Conservation (phyloP, 495 filamentous ascomycete species). For the Penicillium chermesinum region DNA sequence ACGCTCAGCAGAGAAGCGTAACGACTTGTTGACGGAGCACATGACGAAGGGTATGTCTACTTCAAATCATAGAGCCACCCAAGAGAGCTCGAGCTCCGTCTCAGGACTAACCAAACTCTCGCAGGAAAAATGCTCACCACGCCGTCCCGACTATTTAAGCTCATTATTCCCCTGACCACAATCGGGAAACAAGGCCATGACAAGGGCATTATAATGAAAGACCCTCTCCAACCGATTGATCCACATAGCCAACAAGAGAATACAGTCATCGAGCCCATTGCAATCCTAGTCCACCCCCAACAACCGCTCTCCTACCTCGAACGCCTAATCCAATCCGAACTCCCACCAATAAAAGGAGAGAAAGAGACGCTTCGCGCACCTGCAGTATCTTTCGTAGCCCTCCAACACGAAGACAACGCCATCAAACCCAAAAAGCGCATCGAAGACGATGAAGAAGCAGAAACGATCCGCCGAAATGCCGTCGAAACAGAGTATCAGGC, state of each 20-base stretch:
- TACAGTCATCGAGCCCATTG: slow-evolving; percentile 70
- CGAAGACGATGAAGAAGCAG: slow-evolving; percentile 43
- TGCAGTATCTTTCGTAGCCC: slow-evolving; percentile 71
- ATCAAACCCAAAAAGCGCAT: slow-evolving; percentile 43
- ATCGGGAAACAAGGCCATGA: slow-evolving; percentile 46
- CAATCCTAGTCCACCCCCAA: slow-evolving; percentile 84
- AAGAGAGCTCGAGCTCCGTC: too few species aligned
- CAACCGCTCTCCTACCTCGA: slow-evolving; percentile 92
- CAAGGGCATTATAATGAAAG: slow-evolving; percentile 38
- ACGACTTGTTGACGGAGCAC: not conserved
- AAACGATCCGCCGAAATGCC: slow-evolving; percentile 12
- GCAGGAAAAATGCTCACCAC: slow-evolving; percentile 86
- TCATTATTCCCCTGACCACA: slow-evolving; percentile 75
- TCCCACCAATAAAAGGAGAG: slow-evolving; percentile 60
- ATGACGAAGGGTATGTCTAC: slow-evolving; percentile 57
- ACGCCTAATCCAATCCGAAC: slow-evolving; percentile 81
- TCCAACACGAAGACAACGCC: slow-evolving; percentile 62
- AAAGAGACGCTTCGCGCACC: slow-evolving; percentile 64
- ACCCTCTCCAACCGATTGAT: not conserved
- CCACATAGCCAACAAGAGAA: slow-evolving; percentile 34
- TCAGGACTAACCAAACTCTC: too few species aligned
- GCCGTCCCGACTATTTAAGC: slow-evolving; percentile 81
- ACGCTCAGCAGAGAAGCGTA: slow-evolving; percentile 36
- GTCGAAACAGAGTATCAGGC: slow-evolving; percentile 5
- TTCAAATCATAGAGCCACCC: too few species aligned